These are phyloP conservation scores for Eudorina sp. DNA, from an alignment of 139 green algal species.

Conservation along the genomic window DNA sequence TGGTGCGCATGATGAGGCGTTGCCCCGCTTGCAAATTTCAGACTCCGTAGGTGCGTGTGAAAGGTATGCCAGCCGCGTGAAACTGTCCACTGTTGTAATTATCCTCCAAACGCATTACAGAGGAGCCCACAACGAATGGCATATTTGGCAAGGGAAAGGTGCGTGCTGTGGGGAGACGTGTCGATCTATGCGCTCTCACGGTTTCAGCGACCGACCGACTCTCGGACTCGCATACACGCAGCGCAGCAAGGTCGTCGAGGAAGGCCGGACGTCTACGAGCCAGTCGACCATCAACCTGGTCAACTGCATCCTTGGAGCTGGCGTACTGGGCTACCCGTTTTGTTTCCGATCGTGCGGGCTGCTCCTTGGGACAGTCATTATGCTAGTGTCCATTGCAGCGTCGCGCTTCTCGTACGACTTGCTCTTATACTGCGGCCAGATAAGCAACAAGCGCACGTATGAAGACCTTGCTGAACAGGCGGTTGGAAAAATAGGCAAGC, in stretches of 20 bases:
- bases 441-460: slow-evolving; percentile 73
- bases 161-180: background rate
- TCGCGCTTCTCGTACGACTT: slow-evolving; percentile 81
- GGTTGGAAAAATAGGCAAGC: slow-evolving; percentile 61
- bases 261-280: slow-evolving; percentile 39
- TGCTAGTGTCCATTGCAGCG: slow-evolving; percentile 76
- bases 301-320: slow-evolving; percentile 78
- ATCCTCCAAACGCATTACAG: background rate
- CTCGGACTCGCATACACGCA: too few relatives aligned
- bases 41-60: background rate
- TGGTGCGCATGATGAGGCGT: background rate
- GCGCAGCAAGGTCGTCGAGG: background rate
- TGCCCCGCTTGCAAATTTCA: background rate
- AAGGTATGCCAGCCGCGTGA: background rate
- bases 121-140: background rate
- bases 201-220: too few relatives aligned
- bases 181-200: background rate
- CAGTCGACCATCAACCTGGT: slow-evolving; percentile 79
- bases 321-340: slow-evolving; percentile 77
- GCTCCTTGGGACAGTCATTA: slow-evolving; percentile 76
- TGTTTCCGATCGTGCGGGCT: slow-evolving; percentile 76
- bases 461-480: slow-evolving; percentile 76
- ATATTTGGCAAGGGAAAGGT: background rate
- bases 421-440: slow-evolving; percentile 79
- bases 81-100: background rate